Percentiles rank a stretch among this genome's conserved stretches.
Evolutionary conservation across 306 rosid genomes (phyloP).

Genomic region (Vigna angularis): DNA sequence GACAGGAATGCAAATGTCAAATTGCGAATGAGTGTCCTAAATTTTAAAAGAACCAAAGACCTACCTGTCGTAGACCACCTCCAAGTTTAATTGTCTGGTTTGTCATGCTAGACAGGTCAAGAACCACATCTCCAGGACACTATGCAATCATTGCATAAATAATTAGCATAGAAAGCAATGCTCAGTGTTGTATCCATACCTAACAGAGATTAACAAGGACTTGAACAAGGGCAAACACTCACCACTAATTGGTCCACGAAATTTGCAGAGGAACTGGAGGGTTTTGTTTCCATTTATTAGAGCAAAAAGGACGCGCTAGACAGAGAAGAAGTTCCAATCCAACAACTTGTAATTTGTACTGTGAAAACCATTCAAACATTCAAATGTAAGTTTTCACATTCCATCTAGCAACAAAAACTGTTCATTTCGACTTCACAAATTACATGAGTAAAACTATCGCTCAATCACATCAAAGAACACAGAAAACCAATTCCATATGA

Average conservation of each 20-base stretch:
- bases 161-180: neutral
- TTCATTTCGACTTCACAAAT: neutral
- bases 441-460: neutral
- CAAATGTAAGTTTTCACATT: neutral
- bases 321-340: neutral
- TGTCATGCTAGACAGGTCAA: conserved; percentile 80
- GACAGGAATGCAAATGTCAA: neutral
- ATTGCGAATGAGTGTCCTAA: neutral
- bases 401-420: no score
- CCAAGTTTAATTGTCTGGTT: conserved; percentile 93
- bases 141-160: conserved; percentile 38
- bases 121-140: conserved; percentile 91
- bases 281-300: conserved; percentile 52
- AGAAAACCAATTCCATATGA: neutral
- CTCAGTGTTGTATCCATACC: neutral
- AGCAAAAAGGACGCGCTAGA: neutral
- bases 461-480: neutral
- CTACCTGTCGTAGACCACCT: conserved; percentile 85
- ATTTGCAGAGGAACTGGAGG: conserved; percentile 50
- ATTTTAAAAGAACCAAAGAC: conserved; percentile 25
- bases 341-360: conserved; percentile 28
- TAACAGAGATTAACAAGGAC: neutral
- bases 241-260: conserved; percentile 63
- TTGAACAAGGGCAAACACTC: conserved; percentile 47
- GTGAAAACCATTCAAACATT: conserved; percentile 15